Percentiles rank a stretch among this genome's conserved stretches.
These are phyloP conservation scores for Coffea humblotiana DNA, from an alignment of 305 asterid species.

Conservation along the genomic window DNA sequence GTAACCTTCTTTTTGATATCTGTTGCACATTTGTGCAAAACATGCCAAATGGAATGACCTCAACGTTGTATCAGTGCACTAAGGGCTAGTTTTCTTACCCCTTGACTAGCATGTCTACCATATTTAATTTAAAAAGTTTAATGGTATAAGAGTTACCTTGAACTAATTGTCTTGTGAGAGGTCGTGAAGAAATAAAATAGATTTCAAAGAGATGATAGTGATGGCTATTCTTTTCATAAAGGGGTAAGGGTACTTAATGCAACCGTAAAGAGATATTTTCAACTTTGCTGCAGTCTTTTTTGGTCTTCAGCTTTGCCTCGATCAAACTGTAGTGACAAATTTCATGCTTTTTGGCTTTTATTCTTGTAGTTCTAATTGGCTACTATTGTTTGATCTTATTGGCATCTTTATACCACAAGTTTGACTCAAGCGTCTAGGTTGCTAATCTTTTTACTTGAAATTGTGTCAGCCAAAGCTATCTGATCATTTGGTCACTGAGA, in stretches of 20 bases:
- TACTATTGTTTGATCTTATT: neutral
- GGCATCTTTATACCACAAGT: neutral
- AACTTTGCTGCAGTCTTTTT: neutral
- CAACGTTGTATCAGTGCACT: neutral
- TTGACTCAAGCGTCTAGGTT: neutral
- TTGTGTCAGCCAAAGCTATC: neutral
- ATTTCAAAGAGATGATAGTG: neutral
- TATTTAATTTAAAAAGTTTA: neutral
- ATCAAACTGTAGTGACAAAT: neutral
- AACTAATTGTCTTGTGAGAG: neutral
- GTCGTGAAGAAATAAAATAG: neutral
- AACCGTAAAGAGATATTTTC: neutral
- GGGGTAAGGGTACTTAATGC: neutral
- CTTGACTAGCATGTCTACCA: neutral
- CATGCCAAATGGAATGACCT: neutral
- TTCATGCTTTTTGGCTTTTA: neutral
- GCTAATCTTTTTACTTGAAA: neutral
- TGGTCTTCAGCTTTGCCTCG: neutral
- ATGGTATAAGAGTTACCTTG: neutral
- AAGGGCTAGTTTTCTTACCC: neutral
- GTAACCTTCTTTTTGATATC: neutral
- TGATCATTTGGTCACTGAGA: neutral
- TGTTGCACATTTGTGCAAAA: neutral
- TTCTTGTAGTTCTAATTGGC: neutral
- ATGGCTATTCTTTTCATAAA: neutral